Percentiles rank a stretch among this genome's conserved stretches.
These are phyloP conservation scores for Beauveria medogensis DNA, from an alignment of 2,329 filamentous ascomycete genomes.

Conservation along the genomic window DNA sequence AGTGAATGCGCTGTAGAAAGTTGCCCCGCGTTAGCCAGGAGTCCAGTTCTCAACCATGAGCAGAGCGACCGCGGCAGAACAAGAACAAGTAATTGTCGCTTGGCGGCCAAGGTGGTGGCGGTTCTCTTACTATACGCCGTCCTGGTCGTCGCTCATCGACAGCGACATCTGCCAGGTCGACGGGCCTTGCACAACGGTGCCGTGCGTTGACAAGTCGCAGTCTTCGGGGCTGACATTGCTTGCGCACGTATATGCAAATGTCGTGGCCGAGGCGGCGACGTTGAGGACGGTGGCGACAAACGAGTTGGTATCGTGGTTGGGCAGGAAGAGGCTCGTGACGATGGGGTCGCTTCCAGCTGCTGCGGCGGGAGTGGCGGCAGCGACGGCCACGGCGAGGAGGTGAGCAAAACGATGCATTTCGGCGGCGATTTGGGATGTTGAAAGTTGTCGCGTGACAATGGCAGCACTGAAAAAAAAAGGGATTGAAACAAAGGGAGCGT, in stretches of 20 bases:
- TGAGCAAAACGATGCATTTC: constrained; percentile 20
- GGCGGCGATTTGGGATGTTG: neutral
- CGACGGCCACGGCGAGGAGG: constrained; percentile 19
- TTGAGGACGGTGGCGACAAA: constrained; percentile 24
- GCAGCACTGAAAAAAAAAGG: neutral
- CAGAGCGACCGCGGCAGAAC: neutral
- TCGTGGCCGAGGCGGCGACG: constrained; percentile 22
- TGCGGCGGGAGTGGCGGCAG: constrained; percentile 18
- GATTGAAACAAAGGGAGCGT: neutral
- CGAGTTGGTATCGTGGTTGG: constrained; percentile 16
- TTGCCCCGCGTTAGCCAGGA: neutral
- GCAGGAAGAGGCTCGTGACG: constrained; percentile 21
- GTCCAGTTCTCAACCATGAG: neutral
- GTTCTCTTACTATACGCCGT: constrained; percentile 16
- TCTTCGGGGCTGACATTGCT: constrained; percentile 14
- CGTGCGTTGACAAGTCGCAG: constrained; percentile 18
- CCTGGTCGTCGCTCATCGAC: constrained; percentile 1
- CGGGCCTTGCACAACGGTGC: constrained; percentile 22
- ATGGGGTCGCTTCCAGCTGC: constrained; percentile 16
- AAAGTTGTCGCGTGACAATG: neutral
- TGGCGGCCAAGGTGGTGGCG: neutral
- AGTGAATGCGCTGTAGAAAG: neutral
- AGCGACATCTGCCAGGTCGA: constrained; percentile 19
- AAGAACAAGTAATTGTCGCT: too few species aligned
- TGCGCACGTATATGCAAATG: constrained; percentile 22